A percentile compares a stretch with the other conserved stretches of the same genome.
Conservation (phyloP, 441 rosid species). For the Viola pubescens region DNA sequence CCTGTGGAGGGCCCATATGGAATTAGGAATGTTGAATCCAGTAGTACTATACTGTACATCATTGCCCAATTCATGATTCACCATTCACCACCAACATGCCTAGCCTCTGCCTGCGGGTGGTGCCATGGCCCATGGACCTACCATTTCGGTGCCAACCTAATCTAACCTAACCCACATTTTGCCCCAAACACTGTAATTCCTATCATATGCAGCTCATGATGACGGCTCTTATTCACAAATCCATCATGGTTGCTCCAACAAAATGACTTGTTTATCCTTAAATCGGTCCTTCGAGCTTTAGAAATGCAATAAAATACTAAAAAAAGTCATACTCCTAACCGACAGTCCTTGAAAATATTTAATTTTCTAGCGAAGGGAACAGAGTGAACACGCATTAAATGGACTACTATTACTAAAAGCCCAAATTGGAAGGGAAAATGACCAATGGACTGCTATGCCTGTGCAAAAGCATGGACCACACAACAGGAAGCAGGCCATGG, state of each 20-base stretch:
- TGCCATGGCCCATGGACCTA: slow-evolving; percentile 5
- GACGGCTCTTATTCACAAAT: too few species aligned
- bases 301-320: too few species aligned
- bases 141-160: slow-evolving; percentile 9
- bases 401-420: background rate
- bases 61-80: background rate
- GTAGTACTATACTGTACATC: background rate
- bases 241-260: too few species aligned
- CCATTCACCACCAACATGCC: too few species aligned
- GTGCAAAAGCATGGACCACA: slow-evolving; percentile 5
- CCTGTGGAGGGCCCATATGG: background rate
- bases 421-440: background rate
- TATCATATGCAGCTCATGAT: background rate
- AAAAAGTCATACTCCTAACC: too few species aligned
- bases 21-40: too few species aligned
- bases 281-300: too few species aligned
- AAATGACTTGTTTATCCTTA: too few species aligned
- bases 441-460: background rate
- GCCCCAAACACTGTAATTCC: background rate
- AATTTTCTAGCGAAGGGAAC: background rate
- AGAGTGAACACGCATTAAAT: background rate
- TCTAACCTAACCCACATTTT: background rate
- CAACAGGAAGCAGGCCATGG: slow-evolving; percentile 4
- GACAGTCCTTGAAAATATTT: too few species aligned
- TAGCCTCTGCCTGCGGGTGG: too few species aligned